Evolutionary conservation across 1,139 yeast genomes (phyloP).

Genomic region (Nakaseomyces uthaithaninus): DNA sequence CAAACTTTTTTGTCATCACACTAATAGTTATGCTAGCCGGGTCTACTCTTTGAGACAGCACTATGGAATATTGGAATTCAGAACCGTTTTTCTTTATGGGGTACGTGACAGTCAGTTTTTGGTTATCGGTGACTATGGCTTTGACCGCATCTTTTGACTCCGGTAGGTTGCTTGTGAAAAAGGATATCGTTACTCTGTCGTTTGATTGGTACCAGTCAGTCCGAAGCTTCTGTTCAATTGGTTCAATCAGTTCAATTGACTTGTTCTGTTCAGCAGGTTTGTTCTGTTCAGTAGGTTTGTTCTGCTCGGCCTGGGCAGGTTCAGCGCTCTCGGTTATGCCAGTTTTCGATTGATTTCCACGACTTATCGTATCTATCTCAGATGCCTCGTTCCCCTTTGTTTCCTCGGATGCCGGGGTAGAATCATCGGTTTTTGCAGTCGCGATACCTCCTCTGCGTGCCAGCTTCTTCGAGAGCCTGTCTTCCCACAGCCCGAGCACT

Average conservation of each 20-base stretch:
- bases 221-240: conserved; percentile 36
- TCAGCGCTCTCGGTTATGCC: not conserved
- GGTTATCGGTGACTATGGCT: conserved; percentile 29
- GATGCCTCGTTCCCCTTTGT: not conserved
- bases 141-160: conserved; percentile 22
- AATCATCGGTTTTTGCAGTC: conserved; percentile 3
- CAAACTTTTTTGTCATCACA: conserved; percentile 69
- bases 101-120: conserved; percentile 18
- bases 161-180: conserved; percentile 63
- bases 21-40: conserved; percentile 40
- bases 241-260: not conserved
- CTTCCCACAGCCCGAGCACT: conserved; percentile 45
- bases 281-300: not conserved
- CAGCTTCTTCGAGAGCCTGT: conserved; percentile 36
- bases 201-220: conserved; percentile 76
- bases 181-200: conserved; percentile 51
- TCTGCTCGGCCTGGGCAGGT: not conserved
- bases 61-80: conserved; percentile 36
- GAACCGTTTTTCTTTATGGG: conserved; percentile 30
- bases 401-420: not conserved
- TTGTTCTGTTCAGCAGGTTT: not conserved
- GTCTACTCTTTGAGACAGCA: conserved; percentile 45
- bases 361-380: too few species aligned
- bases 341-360: too few species aligned
- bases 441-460: conserved; percentile 1